phyloP scores from a whole-genome alignment of 495 filamentous ascomycete species.

The Tuber borchii region DNA sequence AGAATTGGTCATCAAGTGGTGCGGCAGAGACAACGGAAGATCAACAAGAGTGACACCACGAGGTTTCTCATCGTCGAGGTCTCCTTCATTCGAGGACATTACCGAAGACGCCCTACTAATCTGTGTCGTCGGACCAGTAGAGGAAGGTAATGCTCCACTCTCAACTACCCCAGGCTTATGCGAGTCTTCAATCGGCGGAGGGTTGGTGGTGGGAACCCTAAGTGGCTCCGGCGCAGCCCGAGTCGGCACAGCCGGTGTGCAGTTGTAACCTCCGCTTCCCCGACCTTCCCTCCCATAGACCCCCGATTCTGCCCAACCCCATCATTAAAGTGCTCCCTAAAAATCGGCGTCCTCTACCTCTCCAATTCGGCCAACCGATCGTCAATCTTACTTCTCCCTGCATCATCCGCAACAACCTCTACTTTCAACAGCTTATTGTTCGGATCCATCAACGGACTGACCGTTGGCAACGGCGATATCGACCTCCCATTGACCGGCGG shows the following conservation, averaged over 20 bases:
- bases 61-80: slow-evolving; percentile 25
- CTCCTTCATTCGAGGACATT: slow-evolving; percentile 20
- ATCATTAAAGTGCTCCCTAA: slow-evolving; percentile 62
- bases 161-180: neutral
- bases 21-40: slow-evolving; percentile 48
- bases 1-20: slow-evolving; percentile 59
- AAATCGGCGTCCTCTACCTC: slow-evolving; percentile 52
- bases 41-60: slow-evolving; percentile 38
- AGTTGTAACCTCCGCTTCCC: slow-evolving; percentile 17
- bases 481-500: slow-evolving; percentile 25
- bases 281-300: neutral
- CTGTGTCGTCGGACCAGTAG: neutral
- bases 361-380: slow-evolving; percentile 7
- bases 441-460: slow-evolving; percentile 13
- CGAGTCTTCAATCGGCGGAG: too few relatives aligned
- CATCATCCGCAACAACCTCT: slow-evolving; percentile 22
- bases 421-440: slow-evolving; percentile 28
- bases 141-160: neutral
- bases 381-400: neutral
- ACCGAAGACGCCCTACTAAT: neutral
- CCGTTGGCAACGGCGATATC: neutral
- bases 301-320: slow-evolving; percentile 37
- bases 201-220: neutral
- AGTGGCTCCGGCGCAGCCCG: neutral
- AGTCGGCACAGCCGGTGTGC: neutral